A percentile compares a stretch with the other conserved stretches of the same genome.
These are phyloP conservation scores for Amphirosellinia nigrospora DNA, from an alignment of 495 filamentous ascomycete genomes.

Conservation along the genomic window DNA sequence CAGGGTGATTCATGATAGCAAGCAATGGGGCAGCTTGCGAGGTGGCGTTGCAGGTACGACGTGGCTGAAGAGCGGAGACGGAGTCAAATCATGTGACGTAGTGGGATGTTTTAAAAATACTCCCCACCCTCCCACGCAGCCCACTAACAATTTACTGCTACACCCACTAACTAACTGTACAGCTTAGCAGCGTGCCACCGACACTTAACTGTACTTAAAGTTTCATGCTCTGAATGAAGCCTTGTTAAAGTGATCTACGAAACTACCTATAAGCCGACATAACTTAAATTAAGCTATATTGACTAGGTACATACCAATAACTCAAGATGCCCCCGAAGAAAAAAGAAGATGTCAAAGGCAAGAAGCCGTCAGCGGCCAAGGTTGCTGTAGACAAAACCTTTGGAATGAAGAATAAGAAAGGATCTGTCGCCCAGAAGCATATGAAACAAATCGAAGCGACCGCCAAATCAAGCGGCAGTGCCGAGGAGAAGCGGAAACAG, in stretches of 20 bases:
- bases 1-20: constrained; percentile 2
- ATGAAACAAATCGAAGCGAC: constrained; percentile 82
- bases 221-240: background rate
- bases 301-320: background rate
- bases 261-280: background rate
- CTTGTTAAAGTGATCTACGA: background rate
- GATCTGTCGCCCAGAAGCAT: constrained; percentile 81
- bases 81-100: constrained; percentile 23
- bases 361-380: constrained; percentile 72
- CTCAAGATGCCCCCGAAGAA: constrained; percentile 93
- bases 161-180: constrained; percentile 17
- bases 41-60: constrained; percentile 9
- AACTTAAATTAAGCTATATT: background rate
- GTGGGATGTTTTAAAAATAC: constrained; percentile 21
- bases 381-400: constrained; percentile 93
- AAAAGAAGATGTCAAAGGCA: constrained; percentile 61
- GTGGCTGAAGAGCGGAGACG: constrained; percentile 19
- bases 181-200: constrained; percentile 16
- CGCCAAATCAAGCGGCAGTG: constrained; percentile 70
- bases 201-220: background rate
- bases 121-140: constrained; percentile 12
- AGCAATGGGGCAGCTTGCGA: background rate
- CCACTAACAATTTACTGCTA: constrained; percentile 24
- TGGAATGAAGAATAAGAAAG: constrained; percentile 99
- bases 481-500: constrained; percentile 86